Evolutionary conservation across 2,329 filamentous ascomycete genomes (phyloP).

Genomic region (Aureobasidium sp.): DNA sequence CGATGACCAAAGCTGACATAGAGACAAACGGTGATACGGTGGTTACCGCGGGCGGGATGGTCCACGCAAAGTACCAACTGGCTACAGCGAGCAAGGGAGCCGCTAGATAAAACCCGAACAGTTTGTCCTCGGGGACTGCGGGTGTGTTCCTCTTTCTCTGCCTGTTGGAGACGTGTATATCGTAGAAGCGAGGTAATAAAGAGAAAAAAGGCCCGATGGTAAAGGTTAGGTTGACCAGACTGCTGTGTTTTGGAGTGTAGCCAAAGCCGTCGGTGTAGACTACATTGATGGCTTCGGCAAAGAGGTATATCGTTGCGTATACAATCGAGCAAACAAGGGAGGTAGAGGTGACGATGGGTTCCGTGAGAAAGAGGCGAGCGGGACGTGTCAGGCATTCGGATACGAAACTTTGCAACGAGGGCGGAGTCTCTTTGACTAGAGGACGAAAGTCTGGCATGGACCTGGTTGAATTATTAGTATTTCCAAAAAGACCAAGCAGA

Average conservation of each 20-base stretch:
- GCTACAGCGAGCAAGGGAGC: not conserved
- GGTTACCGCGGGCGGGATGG: not conserved
- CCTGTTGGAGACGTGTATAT: not conserved
- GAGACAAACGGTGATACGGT: not conserved
- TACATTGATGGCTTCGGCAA: not conserved
- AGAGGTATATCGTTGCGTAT: not conserved
- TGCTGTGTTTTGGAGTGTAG: not conserved
- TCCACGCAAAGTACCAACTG: not conserved
- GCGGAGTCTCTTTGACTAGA: not conserved
- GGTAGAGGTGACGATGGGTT: not conserved
- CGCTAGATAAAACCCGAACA: not conserved
- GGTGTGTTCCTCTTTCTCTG: not conserved
- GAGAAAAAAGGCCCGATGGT: not conserved
- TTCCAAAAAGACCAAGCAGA: not conserved
- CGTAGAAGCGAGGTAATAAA: not conserved
- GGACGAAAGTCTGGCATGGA: not conserved
- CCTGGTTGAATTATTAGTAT: not conserved
- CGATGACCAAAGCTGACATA: constrained; percentile 19
- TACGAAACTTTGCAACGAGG: not conserved
- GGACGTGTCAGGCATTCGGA: not conserved
- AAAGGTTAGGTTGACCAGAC: not conserved
- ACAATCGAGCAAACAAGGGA: not conserved
- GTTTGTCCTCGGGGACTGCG: not conserved
- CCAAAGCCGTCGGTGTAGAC: not conserved
- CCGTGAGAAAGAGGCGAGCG: not conserved